These are phyloP conservation scores for Draba incana DNA, from an alignment of 345 rosid species.

Conservation along the genomic window DNA sequence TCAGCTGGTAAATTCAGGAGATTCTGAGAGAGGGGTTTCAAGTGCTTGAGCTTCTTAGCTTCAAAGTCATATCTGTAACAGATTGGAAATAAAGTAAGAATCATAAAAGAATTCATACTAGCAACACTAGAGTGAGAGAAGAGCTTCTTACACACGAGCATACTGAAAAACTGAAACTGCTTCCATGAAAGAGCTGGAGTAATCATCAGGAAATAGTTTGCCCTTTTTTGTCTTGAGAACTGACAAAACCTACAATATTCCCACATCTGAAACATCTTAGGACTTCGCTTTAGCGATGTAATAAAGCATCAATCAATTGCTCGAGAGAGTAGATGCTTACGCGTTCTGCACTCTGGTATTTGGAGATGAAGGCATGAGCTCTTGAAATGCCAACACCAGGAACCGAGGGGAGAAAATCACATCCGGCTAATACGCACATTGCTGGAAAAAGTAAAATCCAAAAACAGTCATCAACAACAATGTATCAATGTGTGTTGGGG, in stretches of 20 bases:
- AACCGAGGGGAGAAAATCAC: constrained; percentile 91
- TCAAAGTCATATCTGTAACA: constrained; percentile 64
- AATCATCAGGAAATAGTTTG: constrained; percentile 75
- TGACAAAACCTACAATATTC: constrained; percentile 59
- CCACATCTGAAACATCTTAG: constrained; percentile 2
- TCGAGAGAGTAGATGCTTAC: constrained; percentile 49
- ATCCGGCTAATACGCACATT: constrained; percentile 92
- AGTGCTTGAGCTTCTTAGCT: constrained; percentile 55
- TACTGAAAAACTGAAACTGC: constrained; percentile 87
- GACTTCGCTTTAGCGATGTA: constrained; percentile 5
- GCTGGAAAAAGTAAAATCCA: constrained; percentile 50
- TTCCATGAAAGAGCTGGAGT: constrained; percentile 66
- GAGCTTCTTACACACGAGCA: constrained; percentile 62
- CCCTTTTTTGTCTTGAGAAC: constrained; percentile 77
- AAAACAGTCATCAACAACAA: constrained; percentile 19
- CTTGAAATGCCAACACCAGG: constrained; percentile 85
- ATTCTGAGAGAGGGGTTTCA: constrained; percentile 65
- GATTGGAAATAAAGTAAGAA: constrained; percentile 14
- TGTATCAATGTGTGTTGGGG: constrained; percentile 3
- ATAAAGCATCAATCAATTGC: background rate
- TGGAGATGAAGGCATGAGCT: constrained; percentile 71
- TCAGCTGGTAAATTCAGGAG: constrained; percentile 51
- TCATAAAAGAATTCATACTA: constrained; percentile 2
- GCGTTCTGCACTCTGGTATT: constrained; percentile 73
- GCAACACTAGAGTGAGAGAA: background rate